These are phyloP conservation scores for Trypanosoma lewisi DNA, from an alignment of 208 protist genomes.

Conservation along the genomic window DNA sequence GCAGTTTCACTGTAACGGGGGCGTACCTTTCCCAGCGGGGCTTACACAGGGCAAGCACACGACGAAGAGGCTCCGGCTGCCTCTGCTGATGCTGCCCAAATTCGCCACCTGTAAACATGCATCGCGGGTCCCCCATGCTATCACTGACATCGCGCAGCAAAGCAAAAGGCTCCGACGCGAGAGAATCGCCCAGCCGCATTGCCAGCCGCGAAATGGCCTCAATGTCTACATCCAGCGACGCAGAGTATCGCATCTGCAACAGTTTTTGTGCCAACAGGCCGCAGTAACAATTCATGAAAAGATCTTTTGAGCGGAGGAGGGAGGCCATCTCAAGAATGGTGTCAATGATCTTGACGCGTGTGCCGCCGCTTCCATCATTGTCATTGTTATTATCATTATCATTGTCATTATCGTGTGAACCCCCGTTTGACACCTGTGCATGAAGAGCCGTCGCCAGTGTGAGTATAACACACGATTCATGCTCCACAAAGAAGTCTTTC, in stretches of 20 bases:
- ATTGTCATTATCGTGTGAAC: not conserved
- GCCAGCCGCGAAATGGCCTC: slow-evolving; percentile 49
- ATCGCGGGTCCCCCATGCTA: slow-evolving; percentile 21
- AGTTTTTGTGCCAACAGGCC: slow-evolving; percentile 50
- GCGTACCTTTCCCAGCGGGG: slow-evolving; percentile 67
- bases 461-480: slow-evolving; percentile 40
- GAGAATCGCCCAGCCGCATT: slow-evolving; percentile 43
- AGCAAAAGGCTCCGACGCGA: slow-evolving; percentile 40
- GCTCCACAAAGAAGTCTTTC: slow-evolving; percentile 47
- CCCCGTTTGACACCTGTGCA: slow-evolving; percentile 22
- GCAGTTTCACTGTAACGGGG: slow-evolving; percentile 31
- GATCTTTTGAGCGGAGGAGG: slow-evolving; percentile 54
- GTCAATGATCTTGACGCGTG: slow-evolving; percentile 42
- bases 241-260: slow-evolving; percentile 28
- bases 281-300: slow-evolving; percentile 56
- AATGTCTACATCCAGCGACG: slow-evolving; percentile 44
- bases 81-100: not conserved
- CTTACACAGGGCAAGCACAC: slow-evolving; percentile 50
- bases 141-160: slow-evolving; percentile 54
- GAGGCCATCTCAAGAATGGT: slow-evolving; percentile 71
- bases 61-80: slow-evolving; percentile 28
- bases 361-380: slow-evolving; percentile 4
- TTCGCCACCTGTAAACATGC: not conserved
- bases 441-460: slow-evolving; percentile 62
- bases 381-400: slow-evolving; percentile 1